These are phyloP conservation scores for Vitis amurensis DNA, from an alignment of 164 flowering plant species.

Conservation along the genomic window DNA sequence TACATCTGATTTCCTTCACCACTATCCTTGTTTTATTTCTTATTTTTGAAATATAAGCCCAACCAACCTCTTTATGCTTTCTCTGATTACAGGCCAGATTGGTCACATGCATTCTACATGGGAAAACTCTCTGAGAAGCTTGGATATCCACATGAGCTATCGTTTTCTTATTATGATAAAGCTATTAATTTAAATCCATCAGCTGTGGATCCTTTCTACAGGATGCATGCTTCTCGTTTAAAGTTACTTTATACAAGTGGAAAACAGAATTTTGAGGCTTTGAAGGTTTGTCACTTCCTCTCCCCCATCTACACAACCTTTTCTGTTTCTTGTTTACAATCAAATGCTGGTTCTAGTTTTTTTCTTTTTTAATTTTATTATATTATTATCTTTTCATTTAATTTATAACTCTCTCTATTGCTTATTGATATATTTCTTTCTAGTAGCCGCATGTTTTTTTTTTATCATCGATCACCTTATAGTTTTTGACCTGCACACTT, in stretches of 20 bases:
- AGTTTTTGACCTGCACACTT: not conserved
- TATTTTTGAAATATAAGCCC: not conserved
- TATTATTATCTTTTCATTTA: not conserved
- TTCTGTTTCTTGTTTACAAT: slow-evolving; percentile 1
- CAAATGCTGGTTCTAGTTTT: not conserved
- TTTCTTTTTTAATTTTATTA: not conserved
- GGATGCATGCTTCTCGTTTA: slow-evolving; percentile 97
- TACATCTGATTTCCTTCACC: slow-evolving; percentile 25
- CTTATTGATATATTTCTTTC: too few species aligned
- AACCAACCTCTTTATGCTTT: not conserved
- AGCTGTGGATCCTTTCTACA: slow-evolving; percentile 92
- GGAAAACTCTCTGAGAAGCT: slow-evolving; percentile 95
- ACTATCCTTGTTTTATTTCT: slow-evolving; percentile 8
- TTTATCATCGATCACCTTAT: not conserved
- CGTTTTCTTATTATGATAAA: slow-evolving; percentile 75
- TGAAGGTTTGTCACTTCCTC: slow-evolving; percentile 49
- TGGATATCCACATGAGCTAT: slow-evolving; percentile 52
- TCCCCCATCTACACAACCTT: not conserved
- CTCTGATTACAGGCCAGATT: slow-evolving; percentile 64
- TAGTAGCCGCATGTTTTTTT: too few species aligned
- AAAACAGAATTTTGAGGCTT: slow-evolving; percentile 53
- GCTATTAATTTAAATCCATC: slow-evolving; percentile 84
- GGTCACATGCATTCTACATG: slow-evolving; percentile 91
- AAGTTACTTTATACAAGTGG: slow-evolving; percentile 70
- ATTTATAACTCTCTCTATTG: too few species aligned